These are phyloP conservation scores for Diversispora epigaea DNA, from an alignment of 192 early-diverging fungal genomes.

Conservation along the genomic window DNA sequence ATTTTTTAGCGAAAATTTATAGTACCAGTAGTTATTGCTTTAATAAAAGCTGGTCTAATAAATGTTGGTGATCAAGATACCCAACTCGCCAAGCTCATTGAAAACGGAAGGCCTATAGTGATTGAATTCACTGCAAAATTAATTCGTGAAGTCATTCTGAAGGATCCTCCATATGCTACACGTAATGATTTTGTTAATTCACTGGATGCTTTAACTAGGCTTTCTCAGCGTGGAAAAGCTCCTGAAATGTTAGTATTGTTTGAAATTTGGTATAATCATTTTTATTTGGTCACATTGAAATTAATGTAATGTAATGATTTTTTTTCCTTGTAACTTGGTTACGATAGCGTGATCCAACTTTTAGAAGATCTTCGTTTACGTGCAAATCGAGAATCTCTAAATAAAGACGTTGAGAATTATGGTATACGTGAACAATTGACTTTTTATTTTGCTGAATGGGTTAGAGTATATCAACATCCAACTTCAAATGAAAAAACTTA, in stretches of 20 bases:
- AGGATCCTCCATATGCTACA: conserved; percentile 52
- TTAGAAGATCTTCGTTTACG: conserved; percentile 58
- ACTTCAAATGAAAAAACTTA: conserved; percentile 70
- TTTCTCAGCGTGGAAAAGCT: conserved; percentile 63
- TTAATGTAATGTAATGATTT: not conserved
- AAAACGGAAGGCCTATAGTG: conserved; percentile 65
- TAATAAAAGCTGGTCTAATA: conserved; percentile 81
- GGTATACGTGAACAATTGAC: conserved; percentile 61
- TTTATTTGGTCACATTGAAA: not conserved
- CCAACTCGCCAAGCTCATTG: conserved; percentile 84
- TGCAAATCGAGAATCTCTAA: conserved; percentile 39
- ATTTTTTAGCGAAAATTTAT: conserved; percentile 72
- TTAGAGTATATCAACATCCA: conserved; percentile 70
- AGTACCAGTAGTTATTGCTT: conserved; percentile 75
- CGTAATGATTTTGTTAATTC: conserved; percentile 67
- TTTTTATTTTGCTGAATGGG: conserved; percentile 79
- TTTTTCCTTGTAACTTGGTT: not conserved
- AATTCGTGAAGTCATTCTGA: conserved; percentile 67
- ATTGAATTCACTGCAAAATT: conserved; percentile 79
- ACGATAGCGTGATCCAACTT: conserved; percentile 47
- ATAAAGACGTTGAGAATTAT: conserved; percentile 53
- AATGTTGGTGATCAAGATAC: conserved; percentile 80
- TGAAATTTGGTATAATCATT: not conserved
- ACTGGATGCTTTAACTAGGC: conserved; percentile 69
- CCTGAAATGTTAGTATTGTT: conserved; percentile 39